A percentile compares a stretch with the other conserved stretches of the same genome.
Evolutionary conservation across 1,284 basidiomycete species (phyloP).

Genomic region (Ceratobasidium sp.): DNA sequence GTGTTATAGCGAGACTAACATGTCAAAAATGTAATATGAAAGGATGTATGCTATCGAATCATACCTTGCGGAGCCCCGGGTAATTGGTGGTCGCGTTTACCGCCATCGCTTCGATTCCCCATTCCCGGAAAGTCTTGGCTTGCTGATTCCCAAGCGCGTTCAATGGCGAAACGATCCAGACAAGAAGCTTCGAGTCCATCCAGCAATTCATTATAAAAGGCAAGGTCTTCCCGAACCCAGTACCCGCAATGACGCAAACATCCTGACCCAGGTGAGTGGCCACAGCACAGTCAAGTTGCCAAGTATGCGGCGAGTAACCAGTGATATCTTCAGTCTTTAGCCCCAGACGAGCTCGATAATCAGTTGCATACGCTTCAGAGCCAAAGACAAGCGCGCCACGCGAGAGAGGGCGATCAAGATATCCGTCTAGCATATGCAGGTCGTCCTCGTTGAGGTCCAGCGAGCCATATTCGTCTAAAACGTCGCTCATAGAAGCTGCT

Average conservation of each 20-base stretch:
- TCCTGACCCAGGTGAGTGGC: constrained; percentile 8
- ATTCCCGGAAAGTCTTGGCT: neutral
- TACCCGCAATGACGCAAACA: constrained; percentile 22
- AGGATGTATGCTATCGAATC: neutral
- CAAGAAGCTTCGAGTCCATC: neutral
- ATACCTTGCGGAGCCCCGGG: neutral
- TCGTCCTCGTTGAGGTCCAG: no score
- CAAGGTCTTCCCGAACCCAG: constrained; percentile 37
- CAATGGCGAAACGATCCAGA: constrained; percentile 16
- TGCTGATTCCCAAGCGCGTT: constrained; percentile 21
- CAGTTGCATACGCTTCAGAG: neutral
- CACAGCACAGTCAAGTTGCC: constrained; percentile 28
- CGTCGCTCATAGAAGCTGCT: neutral
- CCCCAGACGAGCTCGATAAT: neutral
- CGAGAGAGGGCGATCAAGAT: neutral
- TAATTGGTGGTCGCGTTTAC: constrained; percentile 35
- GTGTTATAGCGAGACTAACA: neutral
- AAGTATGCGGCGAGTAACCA: neutral
- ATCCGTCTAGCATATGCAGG: neutral
- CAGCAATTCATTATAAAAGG: constrained; percentile 17
- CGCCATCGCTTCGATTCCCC: neutral
- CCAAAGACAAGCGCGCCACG: neutral
- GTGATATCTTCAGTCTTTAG: neutral
- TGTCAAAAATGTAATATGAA: no score
- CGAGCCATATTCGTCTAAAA: no score